Conservation (phyloP, 192 early-diverging fungal species). For the Chytriomyces sp. region DNA sequence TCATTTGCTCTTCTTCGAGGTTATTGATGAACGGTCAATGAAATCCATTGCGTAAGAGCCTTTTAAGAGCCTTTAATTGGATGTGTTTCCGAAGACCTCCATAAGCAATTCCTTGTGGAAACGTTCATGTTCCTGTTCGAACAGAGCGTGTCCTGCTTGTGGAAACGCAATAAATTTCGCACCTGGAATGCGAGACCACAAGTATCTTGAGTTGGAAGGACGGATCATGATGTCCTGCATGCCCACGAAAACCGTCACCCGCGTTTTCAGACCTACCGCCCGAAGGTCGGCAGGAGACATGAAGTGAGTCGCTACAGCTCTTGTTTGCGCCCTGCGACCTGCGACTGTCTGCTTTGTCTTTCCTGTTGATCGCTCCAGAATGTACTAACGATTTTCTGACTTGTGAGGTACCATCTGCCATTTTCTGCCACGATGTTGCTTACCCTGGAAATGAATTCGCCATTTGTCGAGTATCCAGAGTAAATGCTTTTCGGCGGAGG, state of each 20-base stretch:
- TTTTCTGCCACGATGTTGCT: background rate
- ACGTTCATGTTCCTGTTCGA: background rate
- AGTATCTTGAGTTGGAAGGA: background rate
- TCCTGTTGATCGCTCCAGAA: background rate
- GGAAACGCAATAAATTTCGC: background rate
- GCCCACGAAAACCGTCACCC: background rate
- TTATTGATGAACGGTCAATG: too few relatives aligned
- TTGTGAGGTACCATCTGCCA: background rate
- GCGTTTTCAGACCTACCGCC: background rate
- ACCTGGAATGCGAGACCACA: background rate
- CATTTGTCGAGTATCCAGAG: background rate
- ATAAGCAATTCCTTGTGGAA: too few relatives aligned
- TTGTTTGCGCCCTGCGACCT: background rate
- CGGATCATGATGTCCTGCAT: background rate
- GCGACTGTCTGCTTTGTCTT: background rate
- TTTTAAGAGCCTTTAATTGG: too few relatives aligned
- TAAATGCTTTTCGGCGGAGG: background rate
- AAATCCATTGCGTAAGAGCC: too few relatives aligned
- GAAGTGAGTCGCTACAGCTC: background rate
- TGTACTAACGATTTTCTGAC: background rate
- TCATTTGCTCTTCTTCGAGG: too few relatives aligned
- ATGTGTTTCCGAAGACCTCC: too few relatives aligned
- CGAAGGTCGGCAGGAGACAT: background rate
- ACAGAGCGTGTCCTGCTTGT: background rate
- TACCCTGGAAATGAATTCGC: background rate